Conservation (phyloP, 495 filamentous ascomycete species). For the Coniosporium apollinis region DNA sequence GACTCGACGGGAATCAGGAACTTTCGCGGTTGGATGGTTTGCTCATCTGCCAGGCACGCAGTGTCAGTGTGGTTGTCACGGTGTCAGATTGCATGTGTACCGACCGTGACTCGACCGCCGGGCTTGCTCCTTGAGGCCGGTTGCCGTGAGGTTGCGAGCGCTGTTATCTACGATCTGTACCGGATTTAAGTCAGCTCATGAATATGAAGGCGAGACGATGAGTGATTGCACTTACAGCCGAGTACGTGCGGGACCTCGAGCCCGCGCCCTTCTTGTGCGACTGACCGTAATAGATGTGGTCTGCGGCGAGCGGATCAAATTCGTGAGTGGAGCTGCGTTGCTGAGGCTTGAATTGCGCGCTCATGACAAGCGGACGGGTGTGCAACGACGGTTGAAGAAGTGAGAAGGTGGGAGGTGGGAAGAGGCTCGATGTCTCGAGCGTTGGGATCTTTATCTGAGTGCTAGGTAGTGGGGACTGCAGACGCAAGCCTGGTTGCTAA, state of each 20-base stretch:
- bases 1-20: constrained; percentile 65
- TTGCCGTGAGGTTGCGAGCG: neutral
- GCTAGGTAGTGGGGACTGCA: constrained; percentile 1
- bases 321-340: neutral
- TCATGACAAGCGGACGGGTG: constrained; percentile 1
- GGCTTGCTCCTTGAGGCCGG: constrained; percentile 1
- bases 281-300: constrained; percentile 31
- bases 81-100: constrained; percentile 1
- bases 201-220: neutral
- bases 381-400: no score
- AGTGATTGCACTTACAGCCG: constrained; percentile 19
- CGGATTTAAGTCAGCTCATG: neutral
- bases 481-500: no score
- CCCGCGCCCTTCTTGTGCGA: constrained; percentile 17
- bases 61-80: neutral
- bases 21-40: constrained; percentile 36
- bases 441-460: neutral
- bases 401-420: neutral
- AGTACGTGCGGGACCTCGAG: constrained; percentile 27
- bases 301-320: constrained; percentile 27
- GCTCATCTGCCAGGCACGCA: constrained; percentile 28
- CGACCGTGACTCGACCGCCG: constrained; percentile 13
- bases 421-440: neutral
- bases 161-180: constrained; percentile 1
- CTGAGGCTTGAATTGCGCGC: neutral